phyloP scores from a whole-genome alignment of 768 basidiomycete genomes.

The Zangia roseola region DNA sequence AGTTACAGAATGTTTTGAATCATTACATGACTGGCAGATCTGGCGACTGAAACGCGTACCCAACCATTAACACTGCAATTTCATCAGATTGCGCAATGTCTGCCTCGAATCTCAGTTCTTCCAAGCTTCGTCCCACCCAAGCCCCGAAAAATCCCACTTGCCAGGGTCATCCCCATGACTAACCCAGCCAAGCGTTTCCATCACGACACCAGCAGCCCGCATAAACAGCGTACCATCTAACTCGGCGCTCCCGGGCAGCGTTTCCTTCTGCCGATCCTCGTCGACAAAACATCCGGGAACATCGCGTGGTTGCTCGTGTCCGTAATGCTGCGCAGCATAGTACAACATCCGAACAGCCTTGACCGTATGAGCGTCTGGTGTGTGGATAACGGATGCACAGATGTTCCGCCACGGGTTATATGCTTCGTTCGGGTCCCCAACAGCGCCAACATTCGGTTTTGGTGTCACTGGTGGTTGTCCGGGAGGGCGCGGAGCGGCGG shows the following conservation, averaged over 20 bases:
- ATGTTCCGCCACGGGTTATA: slow-evolving; percentile 56
- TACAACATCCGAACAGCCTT: slow-evolving; percentile 51
- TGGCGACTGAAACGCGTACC: too few relatives aligned
- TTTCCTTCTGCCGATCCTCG: slow-evolving; percentile 39
- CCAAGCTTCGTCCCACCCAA: slow-evolving; percentile 66
- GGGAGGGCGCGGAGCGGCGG: slow-evolving; percentile 42
- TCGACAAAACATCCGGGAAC: slow-evolving; percentile 43
- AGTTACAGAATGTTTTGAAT: too few relatives aligned
- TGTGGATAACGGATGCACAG: slow-evolving; percentile 44
- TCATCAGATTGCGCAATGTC: too few relatives aligned
- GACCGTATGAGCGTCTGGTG: slow-evolving; percentile 50
- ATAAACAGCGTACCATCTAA: slow-evolving; percentile 60
- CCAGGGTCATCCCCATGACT: slow-evolving; percentile 48
- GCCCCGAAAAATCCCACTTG: slow-evolving; percentile 54
- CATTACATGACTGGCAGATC: too few relatives aligned
- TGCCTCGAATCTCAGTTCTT: slow-evolving; percentile 27
- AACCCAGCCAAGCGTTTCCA: slow-evolving; percentile 58
- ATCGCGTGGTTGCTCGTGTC: slow-evolving; percentile 38
- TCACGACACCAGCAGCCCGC: slow-evolving; percentile 53
- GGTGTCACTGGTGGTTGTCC: slow-evolving; percentile 1
- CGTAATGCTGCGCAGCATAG: slow-evolving; percentile 49
- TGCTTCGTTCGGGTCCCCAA: slow-evolving; percentile 38
- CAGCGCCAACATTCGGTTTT: slow-evolving; percentile 15
- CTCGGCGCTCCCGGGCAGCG: slow-evolving; percentile 40
- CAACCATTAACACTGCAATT: too few relatives aligned